phyloP scores from a whole-genome alignment of 2,329 filamentous ascomycete species.

The Alternaria triticimaculans region DNA sequence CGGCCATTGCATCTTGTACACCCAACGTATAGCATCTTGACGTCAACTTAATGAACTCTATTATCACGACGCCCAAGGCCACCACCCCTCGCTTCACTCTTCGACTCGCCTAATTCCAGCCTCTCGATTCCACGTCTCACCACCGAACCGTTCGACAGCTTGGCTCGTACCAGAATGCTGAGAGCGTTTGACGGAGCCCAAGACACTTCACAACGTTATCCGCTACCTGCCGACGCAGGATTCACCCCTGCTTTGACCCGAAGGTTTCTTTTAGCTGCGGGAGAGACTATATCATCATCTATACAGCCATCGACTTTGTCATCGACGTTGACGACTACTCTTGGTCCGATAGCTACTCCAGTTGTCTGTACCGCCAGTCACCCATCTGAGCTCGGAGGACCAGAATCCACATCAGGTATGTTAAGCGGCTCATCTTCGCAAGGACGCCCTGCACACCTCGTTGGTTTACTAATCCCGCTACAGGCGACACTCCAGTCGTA shows the following conservation, averaged over 20 bases:
- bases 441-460: background rate
- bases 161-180: conserved; percentile 26
- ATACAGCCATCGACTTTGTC: conserved; percentile 1
- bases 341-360: conserved; percentile 2
- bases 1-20: conserved; percentile 11
- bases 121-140: conserved; percentile 7
- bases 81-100: background rate
- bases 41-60: conserved; percentile 33
- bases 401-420: conserved; percentile 8
- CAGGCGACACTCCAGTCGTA: conserved; percentile 19
- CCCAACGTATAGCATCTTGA: conserved; percentile 19
- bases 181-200: conserved; percentile 24
- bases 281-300: conserved; percentile 13
- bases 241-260: conserved; percentile 29
- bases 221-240: conserved; percentile 26
- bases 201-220: conserved; percentile 31
- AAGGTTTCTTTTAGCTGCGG: conserved; percentile 25
- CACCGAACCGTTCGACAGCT: conserved; percentile 1
- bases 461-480: conserved; percentile 13
- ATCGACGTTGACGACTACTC: background rate
- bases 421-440: background rate
- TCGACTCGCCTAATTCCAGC: background rate
- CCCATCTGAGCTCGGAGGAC: conserved; percentile 9
- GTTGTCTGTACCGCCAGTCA: background rate
- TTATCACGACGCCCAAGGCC: conserved; percentile 16